A percentile compares a stretch with the other conserved stretches of the same genome.
These are phyloP conservation scores for Jaminaea rosea DNA, from an alignment of 1,284 basidiomycete species.

Conservation along the genomic window DNA sequence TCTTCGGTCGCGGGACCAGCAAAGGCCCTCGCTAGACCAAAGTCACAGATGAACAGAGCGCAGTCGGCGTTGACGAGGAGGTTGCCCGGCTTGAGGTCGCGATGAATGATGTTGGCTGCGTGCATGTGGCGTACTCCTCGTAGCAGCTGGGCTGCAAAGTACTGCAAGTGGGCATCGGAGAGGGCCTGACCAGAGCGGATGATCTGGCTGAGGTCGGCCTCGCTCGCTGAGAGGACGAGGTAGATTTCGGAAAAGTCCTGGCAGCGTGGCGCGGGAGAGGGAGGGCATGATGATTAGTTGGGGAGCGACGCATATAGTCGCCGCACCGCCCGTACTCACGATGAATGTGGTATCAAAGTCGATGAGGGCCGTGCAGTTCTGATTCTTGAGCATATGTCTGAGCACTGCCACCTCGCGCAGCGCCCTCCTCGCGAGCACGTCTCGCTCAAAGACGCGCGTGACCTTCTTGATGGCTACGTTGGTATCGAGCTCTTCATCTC, in stretches of 20 bases:
- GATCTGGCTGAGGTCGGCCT: constrained; percentile 43
- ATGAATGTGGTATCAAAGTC: constrained; percentile 46
- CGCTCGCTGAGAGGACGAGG: constrained; percentile 38
- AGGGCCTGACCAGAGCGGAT: constrained; percentile 40
- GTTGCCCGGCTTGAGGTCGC: constrained; percentile 46
- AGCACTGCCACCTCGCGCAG: constrained; percentile 40
- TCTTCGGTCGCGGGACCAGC: neutral
- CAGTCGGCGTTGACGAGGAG: constrained; percentile 45
- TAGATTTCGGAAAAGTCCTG: constrained; percentile 46
- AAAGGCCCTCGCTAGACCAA: constrained; percentile 41
- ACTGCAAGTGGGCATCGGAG: constrained; percentile 42
- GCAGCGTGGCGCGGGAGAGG: too few relatives aligned
- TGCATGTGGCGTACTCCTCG: constrained; percentile 44
- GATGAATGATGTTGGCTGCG: constrained; percentile 39
- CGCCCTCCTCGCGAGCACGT: constrained; percentile 39
- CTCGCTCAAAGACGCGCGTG: constrained; percentile 41
- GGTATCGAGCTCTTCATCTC: constrained; percentile 31
- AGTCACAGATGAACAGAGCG: constrained; percentile 40
- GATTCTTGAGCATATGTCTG: constrained; percentile 31
- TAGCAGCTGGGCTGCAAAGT: constrained; percentile 44
- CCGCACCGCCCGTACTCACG: too few relatives aligned
- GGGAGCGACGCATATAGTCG: too few relatives aligned
- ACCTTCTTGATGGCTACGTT: constrained; percentile 47
- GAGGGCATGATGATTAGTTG: too few relatives aligned
- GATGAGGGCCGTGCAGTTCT: constrained; percentile 38